Evolutionary conservation across 2,329 filamentous ascomycete species (phyloP), one percentile per base, ranked within the genome.

Genomic region (Aspergillus amoenus): DNA sequence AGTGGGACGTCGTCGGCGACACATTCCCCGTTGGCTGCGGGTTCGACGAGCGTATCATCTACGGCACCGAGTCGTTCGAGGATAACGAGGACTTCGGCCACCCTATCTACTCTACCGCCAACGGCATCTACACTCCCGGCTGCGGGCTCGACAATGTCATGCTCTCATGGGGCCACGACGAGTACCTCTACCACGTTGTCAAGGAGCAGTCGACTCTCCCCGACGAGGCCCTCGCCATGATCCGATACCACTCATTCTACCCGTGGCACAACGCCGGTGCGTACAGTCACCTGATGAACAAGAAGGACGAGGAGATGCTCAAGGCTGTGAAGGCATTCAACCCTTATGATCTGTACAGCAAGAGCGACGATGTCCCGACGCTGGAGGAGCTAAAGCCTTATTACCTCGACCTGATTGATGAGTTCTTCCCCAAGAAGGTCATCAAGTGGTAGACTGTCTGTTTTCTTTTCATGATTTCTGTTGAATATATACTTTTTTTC

Each of bases 171-270:
- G 92, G 92, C 15, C 75, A 77, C 50, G 75, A 77, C 44, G 75
- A 77, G 63, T 77, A 77, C 56, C 68, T 77, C 39, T 96, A 96
- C 80, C 87, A 91, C 68, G 87, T 96, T 60, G 86, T 90, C 76
- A 92, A 91, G 79, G 88, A 89, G 61, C 91, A 96, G 80, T 88
- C 84, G 48, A 88, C 80, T 0, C 81, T 96, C 43, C 92, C 92
- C 0, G 81, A 83, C 46, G 91, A 96, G 81, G 89, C 88, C 0
- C 82, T 96, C 11, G 92, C 91, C 59, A 96, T 96, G 90, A 94
- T 96, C 72, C 82, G 92, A 55, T 96, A 95, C 77, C 92, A 96
- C 78, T 91, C 87, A 5, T 96, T 96, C 78, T 96, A 96, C 76
- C 88, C 92, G 15, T 96, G 91, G 92, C 92, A 96, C 77, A 85